A percentile compares a stretch with the other conserved stretches of the same genome.
phyloP scores from a whole-genome alignment of 139 green algal genomes.

The Mesotaenium endlicherianum region DNA sequence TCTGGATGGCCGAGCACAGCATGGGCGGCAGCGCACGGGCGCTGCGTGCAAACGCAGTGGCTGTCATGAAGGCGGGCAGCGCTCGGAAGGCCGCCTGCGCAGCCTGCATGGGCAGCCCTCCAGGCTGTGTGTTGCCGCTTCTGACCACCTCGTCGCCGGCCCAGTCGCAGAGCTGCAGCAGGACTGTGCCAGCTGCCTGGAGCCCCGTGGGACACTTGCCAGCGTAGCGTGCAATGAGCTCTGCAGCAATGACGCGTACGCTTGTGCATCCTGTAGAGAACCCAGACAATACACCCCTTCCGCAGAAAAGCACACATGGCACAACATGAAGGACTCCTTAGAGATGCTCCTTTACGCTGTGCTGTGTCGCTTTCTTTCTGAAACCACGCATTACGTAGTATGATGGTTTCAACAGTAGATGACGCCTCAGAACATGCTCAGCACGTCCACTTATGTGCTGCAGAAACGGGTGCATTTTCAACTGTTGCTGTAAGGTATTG shows the following conservation, averaged over 20 bases:
- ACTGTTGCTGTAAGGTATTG: no score
- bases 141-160: background rate
- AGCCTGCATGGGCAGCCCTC: background rate
- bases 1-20: background rate
- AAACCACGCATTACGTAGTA: no score
- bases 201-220: conserved; percentile 5
- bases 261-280: conserved; percentile 26
- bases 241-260: conserved; percentile 13
- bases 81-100: conserved; percentile 8
- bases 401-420: no score
- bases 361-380: no score
- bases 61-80: background rate
- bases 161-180: conserved; percentile 35
- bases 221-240: conserved; percentile 32
- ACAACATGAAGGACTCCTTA: no score
- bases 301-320: no score
- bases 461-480: no score
- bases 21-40: background rate
- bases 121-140: background rate
- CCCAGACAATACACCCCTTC: no score
- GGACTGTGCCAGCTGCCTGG: background rate
- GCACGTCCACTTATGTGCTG: no score
- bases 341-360: no score
- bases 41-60: background rate
- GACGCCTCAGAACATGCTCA: no score